These are phyloP conservation scores for Lenzites betulinus DNA, from an alignment of 768 basidiomycete species.

Conservation along the genomic window DNA sequence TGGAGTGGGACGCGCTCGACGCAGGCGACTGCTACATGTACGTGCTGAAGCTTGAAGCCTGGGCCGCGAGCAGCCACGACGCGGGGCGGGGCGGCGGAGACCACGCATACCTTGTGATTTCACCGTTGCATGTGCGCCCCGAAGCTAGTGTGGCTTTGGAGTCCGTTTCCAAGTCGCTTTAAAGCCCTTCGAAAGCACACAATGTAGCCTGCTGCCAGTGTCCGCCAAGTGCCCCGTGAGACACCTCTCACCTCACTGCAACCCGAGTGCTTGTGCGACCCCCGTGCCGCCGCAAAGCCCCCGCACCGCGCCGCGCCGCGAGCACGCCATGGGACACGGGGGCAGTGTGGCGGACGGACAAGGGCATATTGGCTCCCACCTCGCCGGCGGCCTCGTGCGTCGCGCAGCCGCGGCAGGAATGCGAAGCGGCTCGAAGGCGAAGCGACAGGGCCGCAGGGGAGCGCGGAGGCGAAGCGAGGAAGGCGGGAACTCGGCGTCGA, in stretches of 20 bases:
- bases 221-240: neutral
- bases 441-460: neutral
- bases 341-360: neutral
- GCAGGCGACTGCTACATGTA: too few species aligned
- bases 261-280: too few species aligned
- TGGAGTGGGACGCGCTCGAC: neutral
- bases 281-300: neutral
- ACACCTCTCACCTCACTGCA: neutral
- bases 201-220: too few species aligned
- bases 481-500: too few species aligned
- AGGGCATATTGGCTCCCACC: slow-evolving; percentile 18
- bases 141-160: too few species aligned
- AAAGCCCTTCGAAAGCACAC: too few species aligned
- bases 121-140: too few species aligned
- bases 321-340: neutral
- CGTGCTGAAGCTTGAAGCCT: too few species aligned
- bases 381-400: neutral
- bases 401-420: neutral
- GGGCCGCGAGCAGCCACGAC: too few species aligned
- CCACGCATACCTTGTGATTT: too few species aligned
- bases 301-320: neutral
- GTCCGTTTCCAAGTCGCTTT: neutral
- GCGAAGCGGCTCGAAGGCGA: neutral
- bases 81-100: too few species aligned
- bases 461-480: too few species aligned